These are phyloP conservation scores for Azolla pinnata DNA, from an alignment of 75 land plant species.

Conservation along the genomic window DNA sequence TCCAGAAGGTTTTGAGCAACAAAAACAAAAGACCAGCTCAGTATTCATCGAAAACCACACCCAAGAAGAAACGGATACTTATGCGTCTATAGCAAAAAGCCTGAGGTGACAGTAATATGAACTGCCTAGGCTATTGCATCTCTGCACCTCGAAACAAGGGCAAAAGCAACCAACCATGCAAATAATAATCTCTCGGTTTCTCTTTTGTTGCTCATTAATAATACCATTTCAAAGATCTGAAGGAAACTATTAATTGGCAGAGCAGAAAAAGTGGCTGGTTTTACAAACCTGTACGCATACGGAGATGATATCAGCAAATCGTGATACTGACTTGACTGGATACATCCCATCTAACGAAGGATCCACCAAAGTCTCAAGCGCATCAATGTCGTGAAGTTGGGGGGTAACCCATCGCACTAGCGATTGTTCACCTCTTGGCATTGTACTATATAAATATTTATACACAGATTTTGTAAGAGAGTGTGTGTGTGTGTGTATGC, in stretches of 20 bases:
- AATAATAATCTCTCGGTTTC: no score
- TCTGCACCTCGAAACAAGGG: no score
- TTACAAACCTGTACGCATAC: constrained; percentile 53
- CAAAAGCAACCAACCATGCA: no score
- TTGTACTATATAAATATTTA: constrained; percentile 28
- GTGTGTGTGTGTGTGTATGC: no score
- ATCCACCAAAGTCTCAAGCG: constrained; percentile 63
- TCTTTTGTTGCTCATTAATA: not conserved
- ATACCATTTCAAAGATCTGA: not conserved
- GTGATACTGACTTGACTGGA: constrained; percentile 49
- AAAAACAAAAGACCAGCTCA: not conserved
- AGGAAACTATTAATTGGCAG: not conserved
- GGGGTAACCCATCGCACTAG: constrained; percentile 63
- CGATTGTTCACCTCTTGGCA: constrained; percentile 46
- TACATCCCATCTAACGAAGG: constrained; percentile 47
- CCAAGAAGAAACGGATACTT: not conserved
- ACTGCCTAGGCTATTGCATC: no score
- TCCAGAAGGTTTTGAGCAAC: no score
- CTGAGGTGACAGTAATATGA: no score
- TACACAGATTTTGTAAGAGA: no score
- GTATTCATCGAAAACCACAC: not conserved
- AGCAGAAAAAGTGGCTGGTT: not conserved
- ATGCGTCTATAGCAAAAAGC: no score
- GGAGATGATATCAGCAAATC: constrained; percentile 56
- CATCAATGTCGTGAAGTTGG: constrained; percentile 65